Conservation (phyloP, 2,329 filamentous ascomycete species). For the Colletotrichum nymphaeae region DNA sequence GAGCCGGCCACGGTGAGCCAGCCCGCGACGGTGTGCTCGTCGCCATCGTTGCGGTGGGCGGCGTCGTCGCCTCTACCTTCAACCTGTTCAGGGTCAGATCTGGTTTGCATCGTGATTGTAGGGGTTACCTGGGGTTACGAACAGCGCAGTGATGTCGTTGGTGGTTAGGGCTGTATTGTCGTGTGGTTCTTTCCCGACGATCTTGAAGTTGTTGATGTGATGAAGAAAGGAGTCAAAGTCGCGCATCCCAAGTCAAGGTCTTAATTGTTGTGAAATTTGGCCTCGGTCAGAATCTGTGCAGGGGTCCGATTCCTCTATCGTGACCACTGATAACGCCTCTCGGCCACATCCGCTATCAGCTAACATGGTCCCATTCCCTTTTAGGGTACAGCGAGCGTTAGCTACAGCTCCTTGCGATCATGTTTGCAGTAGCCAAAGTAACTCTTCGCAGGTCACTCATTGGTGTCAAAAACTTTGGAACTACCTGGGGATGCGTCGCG, state of each 20-base stretch:
- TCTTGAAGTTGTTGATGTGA: background rate
- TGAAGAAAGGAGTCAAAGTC: background rate
- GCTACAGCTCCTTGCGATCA: background rate
- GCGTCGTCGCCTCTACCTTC: background rate
- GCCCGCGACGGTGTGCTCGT: constrained; percentile 14
- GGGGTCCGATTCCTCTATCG: background rate
- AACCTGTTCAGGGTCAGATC: constrained; percentile 3
- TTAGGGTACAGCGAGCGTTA: background rate
- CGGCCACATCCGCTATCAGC: background rate
- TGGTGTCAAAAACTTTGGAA: too few species aligned
- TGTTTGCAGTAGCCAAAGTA: background rate
- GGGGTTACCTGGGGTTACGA: constrained; percentile 3
- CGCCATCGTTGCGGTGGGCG: background rate
- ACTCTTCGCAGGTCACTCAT: background rate
- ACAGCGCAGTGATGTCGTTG: background rate
- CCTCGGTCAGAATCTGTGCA: background rate
- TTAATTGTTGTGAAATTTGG: background rate
- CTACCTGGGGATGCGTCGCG: too few species aligned
- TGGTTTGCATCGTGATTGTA: background rate
- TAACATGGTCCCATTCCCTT: background rate
- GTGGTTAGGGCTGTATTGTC: background rate
- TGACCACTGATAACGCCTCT: background rate
- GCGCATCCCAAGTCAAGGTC: background rate
- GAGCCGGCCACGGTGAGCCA: constrained; percentile 30
- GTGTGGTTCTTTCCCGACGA: background rate